phyloP scores from a whole-genome alignment of 495 filamentous ascomycete species.

The Talaromyces nanjingensis region DNA sequence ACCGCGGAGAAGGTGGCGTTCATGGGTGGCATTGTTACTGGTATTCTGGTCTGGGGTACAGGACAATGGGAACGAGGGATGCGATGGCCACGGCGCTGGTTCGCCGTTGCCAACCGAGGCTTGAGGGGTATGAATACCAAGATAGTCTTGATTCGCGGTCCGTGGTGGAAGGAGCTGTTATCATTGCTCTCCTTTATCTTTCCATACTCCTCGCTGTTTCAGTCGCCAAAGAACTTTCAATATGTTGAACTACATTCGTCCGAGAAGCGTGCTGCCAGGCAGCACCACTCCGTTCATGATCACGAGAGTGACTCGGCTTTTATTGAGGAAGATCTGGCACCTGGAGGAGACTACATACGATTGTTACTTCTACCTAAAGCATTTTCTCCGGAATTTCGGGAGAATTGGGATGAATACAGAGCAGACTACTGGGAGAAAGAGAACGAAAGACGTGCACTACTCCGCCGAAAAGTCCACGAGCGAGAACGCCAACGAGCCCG shows the following conservation, averaged over 20 bases:
- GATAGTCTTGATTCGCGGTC: conserved; percentile 76
- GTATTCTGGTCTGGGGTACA: conserved; percentile 80
- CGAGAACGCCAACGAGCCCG: conserved; percentile 58
- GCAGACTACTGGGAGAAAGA: conserved; percentile 95
- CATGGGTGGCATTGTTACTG: conserved; percentile 77
- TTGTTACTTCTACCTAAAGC: conserved; percentile 88
- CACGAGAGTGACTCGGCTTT: conserved; percentile 50
- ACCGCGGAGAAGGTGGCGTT: conserved; percentile 81
- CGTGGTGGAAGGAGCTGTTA: conserved; percentile 72
- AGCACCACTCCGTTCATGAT: conserved; percentile 32
- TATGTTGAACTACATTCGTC: conserved; percentile 51
- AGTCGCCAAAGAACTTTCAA: conserved; percentile 56
- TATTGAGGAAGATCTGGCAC: conserved; percentile 73
- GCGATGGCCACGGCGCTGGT: conserved; percentile 88
- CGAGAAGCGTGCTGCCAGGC: conserved; percentile 30
- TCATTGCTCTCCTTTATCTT: conserved; percentile 67
- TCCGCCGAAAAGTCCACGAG: conserved; percentile 61
- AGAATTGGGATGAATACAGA: conserved; percentile 93
- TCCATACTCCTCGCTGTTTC: conserved; percentile 62
- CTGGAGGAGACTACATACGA: conserved; percentile 86
- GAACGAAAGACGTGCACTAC: conserved; percentile 74
- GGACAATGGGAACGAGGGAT: conserved; percentile 94
- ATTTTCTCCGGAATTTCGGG: conserved; percentile 89
- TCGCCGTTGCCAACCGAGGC: conserved; percentile 80
- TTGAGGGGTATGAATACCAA: conserved; percentile 91